phyloP scores from a whole-genome alignment of 768 basidiomycete genomes.

The Ramaria sp. region DNA sequence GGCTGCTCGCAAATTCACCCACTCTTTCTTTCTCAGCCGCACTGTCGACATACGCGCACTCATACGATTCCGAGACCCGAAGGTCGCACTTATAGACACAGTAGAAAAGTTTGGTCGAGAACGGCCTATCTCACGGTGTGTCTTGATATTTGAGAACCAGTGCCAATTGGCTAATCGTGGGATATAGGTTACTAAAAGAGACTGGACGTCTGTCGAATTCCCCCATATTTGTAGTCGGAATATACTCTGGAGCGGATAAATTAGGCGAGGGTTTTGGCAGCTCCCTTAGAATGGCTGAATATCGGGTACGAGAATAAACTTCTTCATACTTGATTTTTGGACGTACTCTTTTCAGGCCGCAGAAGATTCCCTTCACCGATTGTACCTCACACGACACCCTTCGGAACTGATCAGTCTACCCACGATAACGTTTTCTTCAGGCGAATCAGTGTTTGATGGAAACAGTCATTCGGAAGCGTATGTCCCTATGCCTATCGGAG shows the following conservation, averaged over 20 bases:
- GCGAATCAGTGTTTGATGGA: slow-evolving; percentile 41
- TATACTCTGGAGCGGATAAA: slow-evolving; percentile 74
- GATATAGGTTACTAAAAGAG: slow-evolving; percentile 77
- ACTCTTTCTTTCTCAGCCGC: slow-evolving; percentile 80
- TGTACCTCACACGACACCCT: slow-evolving; percentile 75
- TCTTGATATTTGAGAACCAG: background rate
- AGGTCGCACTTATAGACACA: slow-evolving; percentile 63
- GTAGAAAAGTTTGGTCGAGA: slow-evolving; percentile 59
- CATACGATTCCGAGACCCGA: slow-evolving; percentile 77
- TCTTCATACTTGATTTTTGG: slow-evolving; percentile 1
- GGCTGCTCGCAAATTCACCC: slow-evolving; percentile 81
- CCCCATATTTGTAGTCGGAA: slow-evolving; percentile 92
- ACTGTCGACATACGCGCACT: slow-evolving; percentile 70
- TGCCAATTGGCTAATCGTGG: background rate
- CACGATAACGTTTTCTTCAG: slow-evolving; percentile 54
- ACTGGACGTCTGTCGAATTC: slow-evolving; percentile 86
- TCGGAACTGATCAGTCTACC: slow-evolving; percentile 59
- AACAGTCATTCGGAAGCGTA: slow-evolving; percentile 37
- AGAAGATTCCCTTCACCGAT: slow-evolving; percentile 72
- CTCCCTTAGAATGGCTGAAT: slow-evolving; percentile 92
- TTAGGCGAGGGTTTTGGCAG: slow-evolving; percentile 93
- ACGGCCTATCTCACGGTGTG: slow-evolving; percentile 59
- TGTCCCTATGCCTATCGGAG: slow-evolving; percentile 41
- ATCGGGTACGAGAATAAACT: slow-evolving; percentile 44
- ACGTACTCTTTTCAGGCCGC: slow-evolving; percentile 43